Evolutionary conservation across 2,329 filamentous ascomycete species (phyloP).

Genomic region (Claviceps citrina): DNA sequence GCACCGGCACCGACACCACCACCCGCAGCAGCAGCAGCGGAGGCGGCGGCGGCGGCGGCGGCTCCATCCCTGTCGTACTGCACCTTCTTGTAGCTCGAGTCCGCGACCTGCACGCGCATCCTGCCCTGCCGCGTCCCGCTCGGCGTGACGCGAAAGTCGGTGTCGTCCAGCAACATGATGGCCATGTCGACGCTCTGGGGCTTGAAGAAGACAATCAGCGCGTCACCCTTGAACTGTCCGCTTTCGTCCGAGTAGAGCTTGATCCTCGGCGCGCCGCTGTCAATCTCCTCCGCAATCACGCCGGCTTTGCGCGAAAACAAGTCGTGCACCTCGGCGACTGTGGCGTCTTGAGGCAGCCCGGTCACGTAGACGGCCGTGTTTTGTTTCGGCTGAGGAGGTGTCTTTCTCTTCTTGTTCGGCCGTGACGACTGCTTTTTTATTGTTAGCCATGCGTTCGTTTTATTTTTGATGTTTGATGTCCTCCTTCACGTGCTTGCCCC

Average conservation of each 20-base stretch:
- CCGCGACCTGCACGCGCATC: conserved; percentile 72
- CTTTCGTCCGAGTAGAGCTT: conserved; percentile 77
- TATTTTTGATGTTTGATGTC: too few relatives aligned
- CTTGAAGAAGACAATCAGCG: conserved; percentile 85
- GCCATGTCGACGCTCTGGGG: conserved; percentile 82
- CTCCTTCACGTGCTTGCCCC: too few relatives aligned
- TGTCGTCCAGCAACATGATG: conserved; percentile 66
- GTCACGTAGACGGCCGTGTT: conserved; percentile 92
- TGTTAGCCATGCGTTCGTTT: too few relatives aligned
- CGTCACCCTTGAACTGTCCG: conserved; percentile 85
- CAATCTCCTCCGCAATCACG: conserved; percentile 87
- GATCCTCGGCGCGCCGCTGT: conserved; percentile 73
- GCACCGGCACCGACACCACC: too few relatives aligned
- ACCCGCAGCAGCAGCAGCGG: not conserved
- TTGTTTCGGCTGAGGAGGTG: conserved; percentile 38
- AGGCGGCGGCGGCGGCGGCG: not conserved
- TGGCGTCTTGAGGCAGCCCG: conserved; percentile 66
- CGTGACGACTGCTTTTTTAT: conserved; percentile 12
- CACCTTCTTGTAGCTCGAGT: conserved; percentile 81
- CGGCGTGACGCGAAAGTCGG: conserved; percentile 54
- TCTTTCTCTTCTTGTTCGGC: conserved; percentile 31
- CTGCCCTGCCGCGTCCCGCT: conserved; percentile 40
- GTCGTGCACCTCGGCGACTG: conserved; percentile 63
- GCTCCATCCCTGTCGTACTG: conserved; percentile 40
- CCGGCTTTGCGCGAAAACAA: conserved; percentile 74